Evolutionary conservation across 2,329 filamentous ascomycete species (phyloP).

Genomic region (Penicillium sp.): DNA sequence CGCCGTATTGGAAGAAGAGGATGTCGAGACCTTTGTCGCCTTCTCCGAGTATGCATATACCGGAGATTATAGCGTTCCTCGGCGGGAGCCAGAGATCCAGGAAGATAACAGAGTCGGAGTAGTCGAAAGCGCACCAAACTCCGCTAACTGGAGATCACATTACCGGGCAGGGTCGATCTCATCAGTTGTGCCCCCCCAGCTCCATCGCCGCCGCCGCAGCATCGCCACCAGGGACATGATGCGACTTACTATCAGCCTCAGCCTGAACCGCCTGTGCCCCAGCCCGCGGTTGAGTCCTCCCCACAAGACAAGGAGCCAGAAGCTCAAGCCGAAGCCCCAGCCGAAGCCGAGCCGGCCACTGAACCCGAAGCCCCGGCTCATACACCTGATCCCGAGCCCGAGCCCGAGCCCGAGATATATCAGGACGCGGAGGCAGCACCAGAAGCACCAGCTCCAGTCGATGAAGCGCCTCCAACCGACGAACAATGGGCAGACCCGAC

Average conservation of each 20-base stretch:
- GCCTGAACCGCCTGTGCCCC: not conserved
- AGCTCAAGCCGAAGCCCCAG: not conserved
- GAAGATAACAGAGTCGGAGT: slow-evolving; percentile 22
- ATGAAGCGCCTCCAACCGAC: not conserved
- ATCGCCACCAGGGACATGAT: not conserved
- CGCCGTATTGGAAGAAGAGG: slow-evolving; percentile 47
- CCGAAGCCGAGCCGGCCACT: not conserved
- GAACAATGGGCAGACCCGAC: not conserved
- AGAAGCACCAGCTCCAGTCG: not conserved
- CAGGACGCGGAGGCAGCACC: slow-evolving; percentile 1
- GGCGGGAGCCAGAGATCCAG: slow-evolving; percentile 8
- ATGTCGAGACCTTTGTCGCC: slow-evolving; percentile 50
- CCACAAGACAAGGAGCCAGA: not conserved
- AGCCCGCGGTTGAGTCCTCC: not conserved
- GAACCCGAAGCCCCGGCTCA: not conserved
- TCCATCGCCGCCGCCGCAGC: slow-evolving; percentile 30
- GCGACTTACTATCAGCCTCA: not conserved
- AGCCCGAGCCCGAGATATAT: not conserved
- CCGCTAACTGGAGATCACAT: slow-evolving; percentile 17
- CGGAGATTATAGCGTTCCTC: slow-evolving; percentile 46
- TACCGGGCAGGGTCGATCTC: slow-evolving; percentile 27
- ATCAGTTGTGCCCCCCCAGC: slow-evolving; percentile 32
- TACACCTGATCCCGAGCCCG: not conserved
- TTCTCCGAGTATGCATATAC: slow-evolving; percentile 54
- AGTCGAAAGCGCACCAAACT: slow-evolving; percentile 10